Conservation (phyloP, 495 filamentous ascomycete genomes). For the Bacidia gigantensis region DNA sequence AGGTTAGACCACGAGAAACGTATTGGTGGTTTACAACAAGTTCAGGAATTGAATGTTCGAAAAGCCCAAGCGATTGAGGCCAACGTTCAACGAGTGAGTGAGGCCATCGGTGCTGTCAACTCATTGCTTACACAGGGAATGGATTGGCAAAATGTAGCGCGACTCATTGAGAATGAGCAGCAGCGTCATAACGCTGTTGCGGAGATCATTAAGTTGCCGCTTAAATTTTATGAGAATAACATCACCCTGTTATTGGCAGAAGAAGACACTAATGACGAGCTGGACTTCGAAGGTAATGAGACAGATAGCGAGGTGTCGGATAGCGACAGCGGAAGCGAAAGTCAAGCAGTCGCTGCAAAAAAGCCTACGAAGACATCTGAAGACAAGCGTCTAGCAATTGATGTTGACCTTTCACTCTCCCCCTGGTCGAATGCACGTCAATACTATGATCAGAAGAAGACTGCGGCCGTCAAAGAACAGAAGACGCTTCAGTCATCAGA, state of each 20-base stretch:
- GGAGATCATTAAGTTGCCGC: constrained; percentile 68
- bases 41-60: constrained; percentile 68
- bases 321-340: constrained; percentile 37
- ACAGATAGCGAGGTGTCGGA: constrained; percentile 51
- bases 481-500: constrained; percentile 71
- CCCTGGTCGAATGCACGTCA: constrained; percentile 80
- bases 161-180: constrained; percentile 77
- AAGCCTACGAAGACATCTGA: constrained; percentile 20
- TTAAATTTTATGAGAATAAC: constrained; percentile 81
- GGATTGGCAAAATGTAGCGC: constrained; percentile 89
- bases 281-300: constrained; percentile 47
- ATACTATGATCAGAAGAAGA: constrained; percentile 80
- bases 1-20: constrained; percentile 69
- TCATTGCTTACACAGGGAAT: constrained; percentile 80
- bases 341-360: constrained; percentile 23
- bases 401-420: constrained; percentile 69
- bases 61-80: constrained; percentile 84
- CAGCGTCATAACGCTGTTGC: constrained; percentile 70
- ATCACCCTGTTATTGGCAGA: constrained; percentile 70
- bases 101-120: constrained; percentile 83
- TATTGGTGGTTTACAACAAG: constrained; percentile 63
- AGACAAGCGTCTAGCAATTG: constrained; percentile 49
- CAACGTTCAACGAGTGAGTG: constrained; percentile 76
- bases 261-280: constrained; percentile 43
- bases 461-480: constrained; percentile 70